Evolutionary conservation across 495 filamentous ascomycete genomes (phyloP), one percentile per base, ranked within the genome.

Genomic region (Bathelium albidoporum): DNA sequence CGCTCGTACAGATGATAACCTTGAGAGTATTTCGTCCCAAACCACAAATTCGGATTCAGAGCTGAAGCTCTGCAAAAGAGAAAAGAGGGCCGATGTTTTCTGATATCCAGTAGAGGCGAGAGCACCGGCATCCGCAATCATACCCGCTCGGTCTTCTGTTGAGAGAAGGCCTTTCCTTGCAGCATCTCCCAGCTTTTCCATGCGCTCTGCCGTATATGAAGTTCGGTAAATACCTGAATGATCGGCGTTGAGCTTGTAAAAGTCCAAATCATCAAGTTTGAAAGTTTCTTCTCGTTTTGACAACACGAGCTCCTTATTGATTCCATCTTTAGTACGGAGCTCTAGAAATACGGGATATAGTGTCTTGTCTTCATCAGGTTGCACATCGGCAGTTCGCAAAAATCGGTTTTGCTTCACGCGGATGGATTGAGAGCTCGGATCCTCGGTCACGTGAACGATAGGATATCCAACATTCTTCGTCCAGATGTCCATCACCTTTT

Each of bases 101-200:
- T 96, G 90, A 73, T 94, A 96, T 32, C 93, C 93, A 18, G 90
- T 92, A 4, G 89, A 81, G 61, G 93, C 89, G 66, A 98, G 80
- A 49, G 94, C 90, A 67, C 91, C 92, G 12, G 94, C 90, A 73
- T 98, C 94, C 32, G 92, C 92, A 66, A 98, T 88, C 87, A 98
- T 90, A 71, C 94, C 94, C 53, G 92, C 91, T 58, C 93, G 85
- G 72, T 97, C 93, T 74, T 96, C 90, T 34, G 94, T 89, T n/a
- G 83, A 89, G 43, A 98, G 79, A n/a, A 93, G 79, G 1, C 89
- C 90, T 18, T 88, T 75, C 73, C 87, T 90, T n/a, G 90, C 90
- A 58, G 90, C 90, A 71, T 89, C 75, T n/a, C 87, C 88, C 32
- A 91, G 82, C 74, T 89, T 88, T 65, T 79, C 77, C 28, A 90